phyloP scores from a whole-genome alignment of 805 yeast species.

The Candida sphagnicola region DNA sequence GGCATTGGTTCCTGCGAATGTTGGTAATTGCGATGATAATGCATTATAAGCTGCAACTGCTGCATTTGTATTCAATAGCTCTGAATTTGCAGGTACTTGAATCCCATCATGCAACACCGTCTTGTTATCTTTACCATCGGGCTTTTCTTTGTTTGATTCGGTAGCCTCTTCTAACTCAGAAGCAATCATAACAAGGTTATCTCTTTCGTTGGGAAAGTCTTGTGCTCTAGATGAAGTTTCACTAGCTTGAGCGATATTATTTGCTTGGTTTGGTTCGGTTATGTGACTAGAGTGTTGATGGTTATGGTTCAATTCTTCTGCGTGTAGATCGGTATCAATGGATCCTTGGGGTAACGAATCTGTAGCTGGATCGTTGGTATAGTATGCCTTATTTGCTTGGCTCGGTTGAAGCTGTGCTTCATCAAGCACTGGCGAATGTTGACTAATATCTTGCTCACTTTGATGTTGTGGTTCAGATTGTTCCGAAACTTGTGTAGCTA shows the following conservation, averaged over 20 bases:
- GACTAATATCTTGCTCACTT: too few species aligned
- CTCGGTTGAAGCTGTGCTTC: too few species aligned
- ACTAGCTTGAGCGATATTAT: neutral
- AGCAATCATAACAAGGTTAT: slow-evolving; percentile 28
- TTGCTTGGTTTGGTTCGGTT: neutral
- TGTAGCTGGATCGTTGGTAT: too few species aligned
- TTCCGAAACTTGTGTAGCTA: too few species aligned
- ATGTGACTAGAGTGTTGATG: too few species aligned
- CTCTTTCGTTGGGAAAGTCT: slow-evolving; percentile 15
- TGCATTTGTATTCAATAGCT: slow-evolving; percentile 34
- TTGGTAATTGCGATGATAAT: slow-evolving; percentile 35
- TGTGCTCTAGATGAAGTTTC: neutral
- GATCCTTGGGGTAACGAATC: too few species aligned
- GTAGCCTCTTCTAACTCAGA: slow-evolving; percentile 30
- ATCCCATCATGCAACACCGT: slow-evolving; percentile 19
- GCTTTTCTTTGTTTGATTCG: slow-evolving; percentile 9
- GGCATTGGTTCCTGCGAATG: slow-evolving; percentile 35
- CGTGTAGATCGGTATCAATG: too few species aligned
- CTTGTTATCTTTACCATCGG: neutral
- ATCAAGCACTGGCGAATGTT: too few species aligned
- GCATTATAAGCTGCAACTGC: slow-evolving; percentile 42
- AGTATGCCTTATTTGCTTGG: too few species aligned
- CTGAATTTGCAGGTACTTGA: slow-evolving; percentile 37
- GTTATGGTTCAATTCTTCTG: neutral
- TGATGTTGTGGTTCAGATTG: too few species aligned